These are phyloP conservation scores for Penicillium sp. DNA, from an alignment of 2,329 filamentous ascomycete genomes.

Conservation along the genomic window DNA sequence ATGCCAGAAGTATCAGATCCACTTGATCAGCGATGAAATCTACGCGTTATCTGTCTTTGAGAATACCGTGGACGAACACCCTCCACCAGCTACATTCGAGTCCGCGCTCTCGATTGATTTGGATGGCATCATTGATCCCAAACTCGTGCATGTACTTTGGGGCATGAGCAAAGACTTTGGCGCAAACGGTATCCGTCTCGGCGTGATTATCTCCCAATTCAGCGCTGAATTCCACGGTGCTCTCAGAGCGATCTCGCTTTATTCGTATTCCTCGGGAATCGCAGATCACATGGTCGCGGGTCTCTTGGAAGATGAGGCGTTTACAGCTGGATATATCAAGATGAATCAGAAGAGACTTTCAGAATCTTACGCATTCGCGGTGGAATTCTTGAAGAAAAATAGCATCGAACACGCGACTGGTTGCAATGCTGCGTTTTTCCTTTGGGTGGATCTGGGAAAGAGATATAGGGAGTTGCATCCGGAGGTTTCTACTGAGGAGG, in stretches of 20 bases:
- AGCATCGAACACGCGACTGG: slow-evolving; percentile 56
- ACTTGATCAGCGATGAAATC: slow-evolving; percentile 65
- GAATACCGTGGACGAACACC: slow-evolving; percentile 44
- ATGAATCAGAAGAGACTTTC: slow-evolving; percentile 53
- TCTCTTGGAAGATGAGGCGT: slow-evolving; percentile 53
- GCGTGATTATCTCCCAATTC: slow-evolving; percentile 57
- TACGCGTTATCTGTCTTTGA: slow-evolving; percentile 62
- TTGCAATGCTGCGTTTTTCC: slow-evolving; percentile 63
- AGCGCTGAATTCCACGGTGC: slow-evolving; percentile 52
- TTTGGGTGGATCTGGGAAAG: slow-evolving; percentile 59
- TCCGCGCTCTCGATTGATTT: slow-evolving; percentile 56
- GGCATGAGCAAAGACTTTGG: slow-evolving; percentile 61
- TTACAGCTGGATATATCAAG: slow-evolving; percentile 53
- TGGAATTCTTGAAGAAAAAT: slow-evolving; percentile 46
- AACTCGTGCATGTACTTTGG: slow-evolving; percentile 59
- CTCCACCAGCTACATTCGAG: slow-evolving; percentile 47
- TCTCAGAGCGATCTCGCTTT: slow-evolving; percentile 50
- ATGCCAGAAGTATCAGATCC: slow-evolving; percentile 58
- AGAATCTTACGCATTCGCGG: slow-evolving; percentile 49
- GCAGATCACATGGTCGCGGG: slow-evolving; percentile 47
- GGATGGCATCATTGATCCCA: slow-evolving; percentile 54
- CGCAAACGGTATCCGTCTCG: slow-evolving; percentile 62
- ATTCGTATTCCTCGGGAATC: slow-evolving; percentile 56
- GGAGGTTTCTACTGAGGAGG: slow-evolving; percentile 12
- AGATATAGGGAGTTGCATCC: slow-evolving; percentile 36